phyloP scores from a whole-genome alignment of 164 flowering plant genomes.

The Chloranthus sessilifolius region DNA sequence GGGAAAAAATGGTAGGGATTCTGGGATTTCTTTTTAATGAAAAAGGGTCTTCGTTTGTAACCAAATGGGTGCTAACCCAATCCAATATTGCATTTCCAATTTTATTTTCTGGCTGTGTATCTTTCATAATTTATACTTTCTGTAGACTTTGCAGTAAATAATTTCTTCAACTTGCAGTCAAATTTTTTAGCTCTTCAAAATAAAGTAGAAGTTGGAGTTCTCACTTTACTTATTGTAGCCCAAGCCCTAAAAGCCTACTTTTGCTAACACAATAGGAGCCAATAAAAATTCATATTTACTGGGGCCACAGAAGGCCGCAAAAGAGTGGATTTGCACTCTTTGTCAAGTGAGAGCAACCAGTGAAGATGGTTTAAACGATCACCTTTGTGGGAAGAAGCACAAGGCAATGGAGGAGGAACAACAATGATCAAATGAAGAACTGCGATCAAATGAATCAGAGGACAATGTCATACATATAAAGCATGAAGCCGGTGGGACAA shows the following conservation, averaged over 20 bases:
- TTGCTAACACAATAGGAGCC: not conserved
- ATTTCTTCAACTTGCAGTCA: no score
- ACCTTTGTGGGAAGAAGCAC: slow-evolving; percentile 41
- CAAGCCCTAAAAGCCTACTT: not conserved
- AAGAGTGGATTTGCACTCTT: slow-evolving; percentile 51
- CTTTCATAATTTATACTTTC: no score
- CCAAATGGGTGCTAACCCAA: no score
- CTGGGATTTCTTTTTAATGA: no score
- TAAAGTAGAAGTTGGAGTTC: no score
- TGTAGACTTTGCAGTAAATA: no score
- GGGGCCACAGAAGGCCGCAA: not conserved
- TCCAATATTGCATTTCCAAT: no score
- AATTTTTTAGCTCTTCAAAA: no score
- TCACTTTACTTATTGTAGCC: not conserved
- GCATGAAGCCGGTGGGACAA: not conserved
- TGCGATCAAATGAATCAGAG: not conserved
- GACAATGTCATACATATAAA: not conserved
- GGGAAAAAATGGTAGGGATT: no score
- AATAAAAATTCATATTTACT: no score
- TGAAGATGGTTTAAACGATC: slow-evolving; percentile 27
- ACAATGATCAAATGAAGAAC: not conserved
- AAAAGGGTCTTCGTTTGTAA: no score
- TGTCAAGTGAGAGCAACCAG: slow-evolving; percentile 40
- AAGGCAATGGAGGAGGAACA: slow-evolving; percentile 32
- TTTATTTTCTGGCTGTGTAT: no score